Evolutionary conservation across 257 asterid genomes (phyloP), one percentile per base, ranked within the genome.

Genomic region (Solanum medicagineum): DNA sequence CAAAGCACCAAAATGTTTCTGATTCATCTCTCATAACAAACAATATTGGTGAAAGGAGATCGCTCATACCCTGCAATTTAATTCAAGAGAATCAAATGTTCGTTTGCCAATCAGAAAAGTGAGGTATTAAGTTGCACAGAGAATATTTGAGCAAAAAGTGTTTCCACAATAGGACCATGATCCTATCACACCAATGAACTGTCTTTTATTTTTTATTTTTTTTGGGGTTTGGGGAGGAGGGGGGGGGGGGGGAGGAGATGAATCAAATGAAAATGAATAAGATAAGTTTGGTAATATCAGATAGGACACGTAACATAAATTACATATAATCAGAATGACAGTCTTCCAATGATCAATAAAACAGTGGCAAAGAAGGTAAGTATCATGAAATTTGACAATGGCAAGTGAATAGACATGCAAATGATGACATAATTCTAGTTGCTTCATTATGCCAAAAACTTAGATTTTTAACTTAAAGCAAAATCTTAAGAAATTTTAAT

Each of bases 1-100:
- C 99, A 87, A 97, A 97, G 91, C 99, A 94, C 99, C 99, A 97
- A 88, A 97, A 97, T 86, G 99, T 91, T 91, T 92, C 92, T 69
- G 98, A 92, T 89, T 97, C 99, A 83, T 97, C 99, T 84, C 88
- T 90, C 96, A 97, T 95, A 59, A 97, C 95, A 93, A 90, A 95
- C 87, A 97, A 87, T 88, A 97, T 93, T 45, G 99, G 99, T 71
- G 99, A 97, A 80, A 97, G 90, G 86, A 97, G 98, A 93, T 97
- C 99, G 86, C 99, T 97, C 99, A 97, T 97, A 80, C 99, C 99
- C 99, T 97, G 87, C 87, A 88, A 86, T 86, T 42, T 29, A 85
- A 60, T 60, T 60, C 15, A 29, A 81, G 80, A 73, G 87, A 45
- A 87, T 24, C 36, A 10, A 51, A 75, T 22, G 24, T 32, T 57